Conservation (phyloP, 768 basidiomycete species). For the Mycena maculata region DNA sequence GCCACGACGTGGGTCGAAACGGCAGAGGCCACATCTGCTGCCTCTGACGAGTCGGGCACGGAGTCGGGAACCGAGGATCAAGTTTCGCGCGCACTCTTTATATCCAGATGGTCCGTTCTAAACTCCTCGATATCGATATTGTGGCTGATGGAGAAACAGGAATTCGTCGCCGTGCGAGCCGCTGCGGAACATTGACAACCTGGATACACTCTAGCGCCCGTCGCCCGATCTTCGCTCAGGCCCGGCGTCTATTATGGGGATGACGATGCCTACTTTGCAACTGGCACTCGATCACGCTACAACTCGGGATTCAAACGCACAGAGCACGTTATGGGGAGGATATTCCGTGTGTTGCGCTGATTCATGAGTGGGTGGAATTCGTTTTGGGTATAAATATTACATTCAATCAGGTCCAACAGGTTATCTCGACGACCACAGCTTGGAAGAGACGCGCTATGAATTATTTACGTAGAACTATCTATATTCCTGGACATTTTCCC, state of each 20-base stretch:
- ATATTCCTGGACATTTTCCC: no score
- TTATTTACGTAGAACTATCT: no score
- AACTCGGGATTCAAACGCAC: no score
- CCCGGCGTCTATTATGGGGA: no score
- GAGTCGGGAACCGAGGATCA: slow-evolving; percentile 56
- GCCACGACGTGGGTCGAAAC: slow-evolving; percentile 92
- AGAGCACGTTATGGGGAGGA: no score
- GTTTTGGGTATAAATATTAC: not conserved
- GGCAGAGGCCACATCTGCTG: slow-evolving; percentile 63
- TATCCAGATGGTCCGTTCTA: slow-evolving; percentile 85
- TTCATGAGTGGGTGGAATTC: not conserved
- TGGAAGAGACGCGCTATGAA: no score
- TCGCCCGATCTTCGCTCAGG: slow-evolving; percentile 5
- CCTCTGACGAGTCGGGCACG: slow-evolving; percentile 64
- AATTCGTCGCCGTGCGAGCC: slow-evolving; percentile 70
- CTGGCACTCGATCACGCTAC: not conserved
- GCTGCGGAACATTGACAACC: slow-evolving; percentile 10
- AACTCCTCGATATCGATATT: not conserved
- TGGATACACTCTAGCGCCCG: slow-evolving; percentile 10
- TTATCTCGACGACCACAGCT: no score
- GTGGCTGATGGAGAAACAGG: slow-evolving; percentile 55
- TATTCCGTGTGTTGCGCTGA: not conserved
- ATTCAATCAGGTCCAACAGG: no score
- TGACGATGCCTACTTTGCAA: not conserved
- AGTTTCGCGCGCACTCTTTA: slow-evolving; percentile 80